Evolutionary conservation across 2,329 filamentous ascomycete species (phyloP), one percentile per base, ranked within the genome.

Genomic region (Curvularia verruculosa): DNA sequence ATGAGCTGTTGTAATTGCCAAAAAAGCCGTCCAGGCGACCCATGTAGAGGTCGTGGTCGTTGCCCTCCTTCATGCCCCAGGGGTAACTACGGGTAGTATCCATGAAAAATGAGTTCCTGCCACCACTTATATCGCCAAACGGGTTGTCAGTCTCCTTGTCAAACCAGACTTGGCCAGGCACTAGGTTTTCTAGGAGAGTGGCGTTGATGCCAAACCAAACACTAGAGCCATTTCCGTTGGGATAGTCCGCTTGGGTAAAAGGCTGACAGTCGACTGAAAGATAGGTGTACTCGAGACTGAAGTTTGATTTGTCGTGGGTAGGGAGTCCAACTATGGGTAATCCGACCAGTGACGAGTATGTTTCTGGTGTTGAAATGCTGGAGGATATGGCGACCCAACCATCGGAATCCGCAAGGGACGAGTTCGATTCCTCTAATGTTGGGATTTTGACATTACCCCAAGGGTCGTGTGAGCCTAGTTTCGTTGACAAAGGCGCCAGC

Each of bases 361-460:
- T 43, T 23, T 75, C 71, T 13, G 69, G 61, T 8, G 48, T 2
- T 3, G 50, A 49, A 2, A 60, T 52, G 3, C 19, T 8, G 15
- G 67, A 6, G n/a, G 67, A 57, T 0, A 72, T 56, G n/a, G 21
- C 26, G 3, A 65, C 47, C 72, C 73, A 76, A 0, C 65, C 68
- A n/a, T 61, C 45, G 0, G 53, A n/a, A 34, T 69, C 57, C 13
- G 52, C 9, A 9, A 7, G 26, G 3, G 26, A 28, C 9, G 26
- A 28, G 26, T 28, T 28, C 9, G 26, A 6, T 28, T 28, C 26
- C 26, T 28, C 26, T 28, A 28, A 28, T 28, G 36, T 57, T 2
- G 70, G 74, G 6, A 77, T 70, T 36, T 75, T 75, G 26, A 76
- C 60, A 44, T 77, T 77, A 1, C 70, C 71, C 73, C 74, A 77